Base-by-base conservation (phyloP, 805 yeast genomes). In the Trichomonascus vanleenenianus region DNA sequence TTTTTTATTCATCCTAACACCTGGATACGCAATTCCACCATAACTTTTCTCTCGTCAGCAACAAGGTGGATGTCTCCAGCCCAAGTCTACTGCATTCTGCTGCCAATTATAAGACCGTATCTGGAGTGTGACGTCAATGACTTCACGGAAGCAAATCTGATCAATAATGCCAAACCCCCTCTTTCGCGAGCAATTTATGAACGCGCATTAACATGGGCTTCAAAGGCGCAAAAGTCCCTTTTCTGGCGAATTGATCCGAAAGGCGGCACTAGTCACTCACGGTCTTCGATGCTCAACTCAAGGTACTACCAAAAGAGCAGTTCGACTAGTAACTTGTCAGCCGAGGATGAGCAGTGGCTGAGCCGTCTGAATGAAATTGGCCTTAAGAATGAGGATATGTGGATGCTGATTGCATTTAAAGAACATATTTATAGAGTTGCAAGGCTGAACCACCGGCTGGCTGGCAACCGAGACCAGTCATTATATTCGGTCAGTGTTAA, bases 1-100 rank as follows among this genome's bases (percentile, higher is more conserved):
- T 71, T 91, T 22, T 58, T 84, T 0, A 62, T 89, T 7, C 97
- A 89, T 58, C 97, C 97, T 0, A 89, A 87, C 61, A 83, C 78
- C 44, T 81, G 94, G 80, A 81, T 91, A 9, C 65, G 95, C 33
- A 86, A 85, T 51, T 74, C 83, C 1, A 76, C 83, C 0, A 56
- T 87, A 37, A 65, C 71, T 2, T 68, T 88, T 42, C 68, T 88
- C 1, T 67, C 83, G 2, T 72, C 83, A 0, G 73, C 85, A 1
- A 77, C 85, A 1, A 68, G 71, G 2, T 78, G 78, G 54, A 61
- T 88, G 20, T 71, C 83, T 10, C 71, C 78, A 18, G 93, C 97
- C 0, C 97, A 93, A 53, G 66, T 78, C 9, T 86, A 83, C 54
- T 91, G 97, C 56, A 73, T 87, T 60, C 65, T 89, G 4, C 83